Evolutionary conservation across 345 rosid species (phyloP).

Genomic region (Eutrema yunnanense): DNA sequence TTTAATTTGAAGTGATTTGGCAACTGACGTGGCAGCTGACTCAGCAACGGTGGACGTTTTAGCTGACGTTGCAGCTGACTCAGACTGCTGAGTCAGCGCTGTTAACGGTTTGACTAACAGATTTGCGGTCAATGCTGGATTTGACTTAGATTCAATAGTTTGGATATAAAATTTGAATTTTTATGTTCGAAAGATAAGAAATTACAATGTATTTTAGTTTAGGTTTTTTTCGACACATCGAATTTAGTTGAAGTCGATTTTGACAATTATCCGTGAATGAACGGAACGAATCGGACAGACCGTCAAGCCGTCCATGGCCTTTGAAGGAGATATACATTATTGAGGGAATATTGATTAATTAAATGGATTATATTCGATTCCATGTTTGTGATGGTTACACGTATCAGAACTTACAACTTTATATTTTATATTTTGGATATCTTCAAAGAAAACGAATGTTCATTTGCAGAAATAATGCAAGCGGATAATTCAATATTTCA

Average conservation of each 20-base stretch:
- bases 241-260: too few species aligned
- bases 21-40: too few species aligned
- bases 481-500: neutral
- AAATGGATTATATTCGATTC: neutral
- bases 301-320: constrained; percentile 9
- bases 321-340: neutral
- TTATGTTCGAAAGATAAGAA: too few species aligned
- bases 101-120: too few species aligned
- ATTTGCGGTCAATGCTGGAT: too few species aligned
- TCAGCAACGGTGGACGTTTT: too few species aligned
- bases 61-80: too few species aligned
- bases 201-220: too few species aligned
- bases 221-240: too few species aligned
- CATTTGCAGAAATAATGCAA: neutral
- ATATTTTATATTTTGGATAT: neutral
- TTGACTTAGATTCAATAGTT: too few species aligned
- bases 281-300: neutral
- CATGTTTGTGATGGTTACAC: constrained; percentile 1
- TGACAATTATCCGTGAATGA: neutral
- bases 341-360: neutral
- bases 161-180: too few species aligned
- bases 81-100: too few species aligned
- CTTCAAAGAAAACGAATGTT: neutral
- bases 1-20: neutral
- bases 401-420: constrained; percentile 4